Percentiles rank a stretch among this genome's conserved stretches.
Evolutionary conservation across 306 rosid species (phyloP).

Genomic region (Quercus robur): DNA sequence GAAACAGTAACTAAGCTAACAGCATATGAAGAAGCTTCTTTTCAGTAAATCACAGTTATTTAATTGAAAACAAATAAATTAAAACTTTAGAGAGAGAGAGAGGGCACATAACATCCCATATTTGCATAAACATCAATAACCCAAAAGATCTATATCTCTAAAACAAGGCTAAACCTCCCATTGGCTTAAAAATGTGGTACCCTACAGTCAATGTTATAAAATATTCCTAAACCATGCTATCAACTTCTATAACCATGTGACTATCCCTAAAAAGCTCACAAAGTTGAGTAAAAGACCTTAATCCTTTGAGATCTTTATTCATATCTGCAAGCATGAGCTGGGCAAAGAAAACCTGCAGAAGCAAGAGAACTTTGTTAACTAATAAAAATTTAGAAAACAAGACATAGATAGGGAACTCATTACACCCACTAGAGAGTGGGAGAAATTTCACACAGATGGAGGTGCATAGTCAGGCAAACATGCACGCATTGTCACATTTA

Average conservation of each 20-base stretch:
- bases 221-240: conserved; percentile 6
- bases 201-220: conserved; percentile 1
- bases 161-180: conserved; percentile 3
- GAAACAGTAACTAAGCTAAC: conserved; percentile 15
- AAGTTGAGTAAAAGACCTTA: conserved; percentile 61
- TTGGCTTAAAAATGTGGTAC: conserved; percentile 1
- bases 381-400: conserved; percentile 8
- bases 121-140: background rate
- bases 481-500: conserved; percentile 3
- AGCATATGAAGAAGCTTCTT: background rate
- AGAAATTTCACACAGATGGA: background rate
- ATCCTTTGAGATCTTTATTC: conserved; percentile 97
- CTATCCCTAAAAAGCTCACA: conserved; percentile 20
- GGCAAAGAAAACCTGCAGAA: conserved; percentile 94
- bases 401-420: conserved; percentile 3
- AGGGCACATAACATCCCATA: background rate
- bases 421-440: background rate
- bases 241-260: conserved; percentile 12
- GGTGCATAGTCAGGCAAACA: conserved; percentile 7
- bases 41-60: background rate
- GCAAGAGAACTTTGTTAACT: conserved; percentile 21
- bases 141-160: conserved; percentile 1
- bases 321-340: conserved; percentile 95
- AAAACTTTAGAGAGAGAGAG: background rate
- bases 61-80: background rate